A percentile compares a stretch with the other conserved stretches of the same genome.
phyloP scores from a whole-genome alignment of 106 monocot species.

The Ottelia alismoides region DNA sequence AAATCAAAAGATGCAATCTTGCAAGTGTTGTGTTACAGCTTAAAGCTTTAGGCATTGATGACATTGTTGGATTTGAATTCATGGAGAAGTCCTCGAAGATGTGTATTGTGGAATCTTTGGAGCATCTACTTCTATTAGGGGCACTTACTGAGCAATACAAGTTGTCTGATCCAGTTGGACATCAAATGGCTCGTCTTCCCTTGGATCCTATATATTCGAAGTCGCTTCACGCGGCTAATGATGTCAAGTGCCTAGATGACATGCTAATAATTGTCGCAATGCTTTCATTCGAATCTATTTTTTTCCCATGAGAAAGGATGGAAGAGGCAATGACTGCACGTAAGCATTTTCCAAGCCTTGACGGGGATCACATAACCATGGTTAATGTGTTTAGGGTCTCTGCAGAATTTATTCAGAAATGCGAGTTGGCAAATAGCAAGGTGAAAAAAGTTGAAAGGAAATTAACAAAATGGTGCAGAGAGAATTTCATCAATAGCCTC shows the following conservation, averaged over 20 bases:
- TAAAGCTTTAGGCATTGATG: constrained; percentile 85
- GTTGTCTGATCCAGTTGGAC: constrained; percentile 61
- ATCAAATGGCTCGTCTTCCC: constrained; percentile 77
- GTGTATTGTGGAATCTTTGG: constrained; percentile 62
- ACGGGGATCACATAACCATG: constrained; percentile 85
- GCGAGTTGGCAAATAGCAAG: constrained; percentile 31
- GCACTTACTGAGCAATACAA: constrained; percentile 70
- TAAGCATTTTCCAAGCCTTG: constrained; percentile 65
- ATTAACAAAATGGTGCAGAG: constrained; percentile 79
- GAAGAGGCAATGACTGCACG: constrained; percentile 85
- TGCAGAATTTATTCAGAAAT: constrained; percentile 55
- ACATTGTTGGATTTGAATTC: constrained; percentile 94
- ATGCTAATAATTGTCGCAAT: constrained; percentile 95
- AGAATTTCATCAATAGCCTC: constrained; percentile 85
- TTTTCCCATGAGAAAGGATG: constrained; percentile 61
- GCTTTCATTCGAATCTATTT: constrained; percentile 96
- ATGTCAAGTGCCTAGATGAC: constrained; percentile 87
- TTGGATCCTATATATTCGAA: constrained; percentile 89
- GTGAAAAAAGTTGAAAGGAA: constrained; percentile 49
- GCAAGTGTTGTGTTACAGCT: constrained; percentile 92
- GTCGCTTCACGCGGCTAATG: constrained; percentile 51
- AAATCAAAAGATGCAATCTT: constrained; percentile 92
- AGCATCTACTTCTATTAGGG: constrained; percentile 65
- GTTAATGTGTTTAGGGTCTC: constrained; percentile 69
- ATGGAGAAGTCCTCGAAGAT: constrained; percentile 90